Evolutionary conservation across 371 early-diverging fungal species (phyloP).

Genomic region (Mortierella sp.): DNA sequence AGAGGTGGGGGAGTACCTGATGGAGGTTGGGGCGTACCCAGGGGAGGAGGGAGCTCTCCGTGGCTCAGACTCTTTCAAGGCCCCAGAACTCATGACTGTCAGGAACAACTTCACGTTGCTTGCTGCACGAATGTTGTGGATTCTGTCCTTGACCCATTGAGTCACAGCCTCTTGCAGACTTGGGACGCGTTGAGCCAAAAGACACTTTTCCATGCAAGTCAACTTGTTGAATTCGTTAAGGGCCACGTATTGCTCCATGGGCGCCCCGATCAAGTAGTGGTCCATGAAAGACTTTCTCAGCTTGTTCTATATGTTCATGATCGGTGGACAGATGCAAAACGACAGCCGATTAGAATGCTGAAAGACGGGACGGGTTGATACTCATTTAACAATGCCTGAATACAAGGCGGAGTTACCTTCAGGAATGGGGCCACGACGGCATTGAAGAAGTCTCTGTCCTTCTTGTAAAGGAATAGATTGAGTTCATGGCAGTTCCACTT

Average conservation of each 20-base stretch:
- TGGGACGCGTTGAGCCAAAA: slow-evolving; percentile 57
- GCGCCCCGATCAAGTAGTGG: slow-evolving; percentile 56
- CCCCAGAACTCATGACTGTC: slow-evolving; percentile 44
- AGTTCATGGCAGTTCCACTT: slow-evolving; percentile 62
- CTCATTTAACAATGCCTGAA: not conserved
- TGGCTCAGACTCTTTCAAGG: slow-evolving; percentile 11
- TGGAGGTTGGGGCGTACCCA: slow-evolving; percentile 2
- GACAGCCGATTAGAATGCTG: too few relatives aligned
- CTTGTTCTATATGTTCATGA: slow-evolving; percentile 54
- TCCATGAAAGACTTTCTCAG: slow-evolving; percentile 65
- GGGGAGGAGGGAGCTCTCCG: not conserved
- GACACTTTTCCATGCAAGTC: slow-evolving; percentile 58
- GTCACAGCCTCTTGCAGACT: slow-evolving; percentile 36
- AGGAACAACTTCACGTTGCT: slow-evolving; percentile 33
- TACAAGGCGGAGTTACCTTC: slow-evolving; percentile 50
- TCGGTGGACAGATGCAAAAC: not conserved
- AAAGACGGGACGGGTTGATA: too few relatives aligned
- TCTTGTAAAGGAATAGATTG: slow-evolving; percentile 65
- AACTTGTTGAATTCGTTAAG: slow-evolving; percentile 53
- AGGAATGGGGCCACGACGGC: slow-evolving; percentile 56
- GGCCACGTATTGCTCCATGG: slow-evolving; percentile 47
- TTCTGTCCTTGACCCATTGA: slow-evolving; percentile 51
- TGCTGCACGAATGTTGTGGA: slow-evolving; percentile 17
- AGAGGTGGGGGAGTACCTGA: slow-evolving; percentile 8
- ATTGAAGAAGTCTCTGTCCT: slow-evolving; percentile 60